Conservation (phyloP, 345 rosid genomes). For the Atalantia buxifolia region DNA sequence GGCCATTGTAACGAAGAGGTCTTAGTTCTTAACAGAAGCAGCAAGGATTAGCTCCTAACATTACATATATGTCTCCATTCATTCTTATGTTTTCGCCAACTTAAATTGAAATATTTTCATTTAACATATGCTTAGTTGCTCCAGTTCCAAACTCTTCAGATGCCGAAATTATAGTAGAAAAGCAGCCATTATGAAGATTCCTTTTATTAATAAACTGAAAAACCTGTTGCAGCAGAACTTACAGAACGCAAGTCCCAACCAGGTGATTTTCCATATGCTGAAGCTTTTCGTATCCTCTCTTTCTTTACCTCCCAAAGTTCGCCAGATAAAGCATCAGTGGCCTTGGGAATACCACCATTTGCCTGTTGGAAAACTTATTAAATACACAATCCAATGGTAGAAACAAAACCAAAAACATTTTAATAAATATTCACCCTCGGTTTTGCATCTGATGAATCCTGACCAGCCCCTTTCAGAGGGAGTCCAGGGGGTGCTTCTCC, state of each 20-base stretch:
- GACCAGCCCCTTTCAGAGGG: constrained; percentile 97
- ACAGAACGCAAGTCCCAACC: constrained; percentile 99
- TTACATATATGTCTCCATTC: not conserved
- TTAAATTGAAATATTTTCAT: not conserved
- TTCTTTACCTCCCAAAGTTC: constrained; percentile 91
- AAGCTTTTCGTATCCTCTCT: constrained; percentile 85
- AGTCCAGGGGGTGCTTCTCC: constrained; percentile 99
- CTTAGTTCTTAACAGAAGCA: not conserved
- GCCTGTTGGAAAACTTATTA: constrained; percentile 40
- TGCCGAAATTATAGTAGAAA: not conserved
- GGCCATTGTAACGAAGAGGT: not conserved
- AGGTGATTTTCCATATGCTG: constrained; percentile 72
- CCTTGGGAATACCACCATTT: constrained; percentile 74
- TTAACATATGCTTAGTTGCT: not conserved
- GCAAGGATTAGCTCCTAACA: not conserved
- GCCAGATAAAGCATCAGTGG: constrained; percentile 92
- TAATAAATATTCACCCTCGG: constrained; percentile 55
- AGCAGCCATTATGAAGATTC: not conserved
- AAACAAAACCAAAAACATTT: constrained; percentile 5
- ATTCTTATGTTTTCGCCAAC: not conserved
- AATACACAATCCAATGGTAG: constrained; percentile 9
- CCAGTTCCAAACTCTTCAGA: not conserved
- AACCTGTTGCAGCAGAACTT: constrained; percentile 41
- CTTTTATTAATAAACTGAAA: not conserved
- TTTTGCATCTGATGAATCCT: constrained; percentile 89